These are phyloP conservation scores for Geoglossum cookeanum DNA, from an alignment of 2,329 filamentous ascomycete genomes.

Conservation along the genomic window DNA sequence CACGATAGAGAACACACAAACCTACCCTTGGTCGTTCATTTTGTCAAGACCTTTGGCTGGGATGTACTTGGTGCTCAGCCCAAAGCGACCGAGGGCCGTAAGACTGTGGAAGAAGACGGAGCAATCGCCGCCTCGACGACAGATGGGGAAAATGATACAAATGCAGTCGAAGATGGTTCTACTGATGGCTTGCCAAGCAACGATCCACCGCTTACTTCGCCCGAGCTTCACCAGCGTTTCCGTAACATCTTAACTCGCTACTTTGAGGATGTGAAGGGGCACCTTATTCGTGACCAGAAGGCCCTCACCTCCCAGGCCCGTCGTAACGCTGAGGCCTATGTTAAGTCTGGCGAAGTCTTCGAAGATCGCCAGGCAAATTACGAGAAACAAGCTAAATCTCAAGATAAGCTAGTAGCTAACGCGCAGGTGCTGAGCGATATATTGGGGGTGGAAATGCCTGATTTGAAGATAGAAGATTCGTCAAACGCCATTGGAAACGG, in stretches of 20 bases:
- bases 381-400: conserved; percentile 79
- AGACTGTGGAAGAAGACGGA: conserved; percentile 66
- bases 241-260: conserved; percentile 71
- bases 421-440: conserved; percentile 81
- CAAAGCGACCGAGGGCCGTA: conserved; percentile 56
- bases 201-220: conserved; percentile 55
- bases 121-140: conserved; percentile 29
- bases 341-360: conserved; percentile 95
- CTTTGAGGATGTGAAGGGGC: conserved; percentile 79
- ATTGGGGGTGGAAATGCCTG: conserved; percentile 81
- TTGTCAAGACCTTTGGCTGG: conserved; percentile 93
- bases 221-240: conserved; percentile 71
- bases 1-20: conserved; percentile 88
- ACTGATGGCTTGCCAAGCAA: conserved; percentile 27
- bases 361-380: conserved; percentile 93
- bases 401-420: conserved; percentile 78
- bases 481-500: conserved; percentile 45
- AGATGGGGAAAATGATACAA: conserved; percentile 2
- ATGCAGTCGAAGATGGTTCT: conserved; percentile 28
- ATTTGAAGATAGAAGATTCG: conserved; percentile 68
- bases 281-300: conserved; percentile 82
- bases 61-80: conserved; percentile 72
- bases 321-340: conserved; percentile 93
- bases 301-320: conserved; percentile 69
- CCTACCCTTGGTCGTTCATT: conserved; percentile 76